Base-by-base conservation (phyloP, 805 yeast species). In the Peterozyma xylosa region DNA sequence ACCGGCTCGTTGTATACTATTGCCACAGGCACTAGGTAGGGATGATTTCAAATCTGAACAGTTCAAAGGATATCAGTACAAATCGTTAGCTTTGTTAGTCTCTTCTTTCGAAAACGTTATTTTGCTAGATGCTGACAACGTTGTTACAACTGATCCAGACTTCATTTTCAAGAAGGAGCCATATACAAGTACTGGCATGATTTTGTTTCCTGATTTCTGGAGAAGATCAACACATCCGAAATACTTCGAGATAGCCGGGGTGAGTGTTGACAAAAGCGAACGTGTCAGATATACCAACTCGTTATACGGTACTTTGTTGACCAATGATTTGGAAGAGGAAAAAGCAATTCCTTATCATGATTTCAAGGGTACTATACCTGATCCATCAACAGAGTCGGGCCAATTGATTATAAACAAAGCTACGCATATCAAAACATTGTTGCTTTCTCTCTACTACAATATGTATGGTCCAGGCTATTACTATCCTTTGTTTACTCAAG, bases 161-260 rank as follows among this genome's bases (percentile, higher is more conserved):
- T 82, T 87, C 55, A 59, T 81, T 18, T 74, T 80, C 46, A 60
- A 60, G 2, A 64, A 73, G 0, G 58, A 65, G 5, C 64, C 76
- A n/a, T 79, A 62, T 59, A 54, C 61, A 32, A 56, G 65, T 9
- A 58, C 62, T 15, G 73, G 76, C 46, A 62, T 77, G 58, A 62
- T 80, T 21, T 59, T 79, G 21, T 87, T 95, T 91, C 95, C 95
- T 1, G 96, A 87, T 61, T 87, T 80, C 59, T 87, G 96, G 96
- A 76, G 82, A 59, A 72, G 96, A 50, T 79, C 90, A 6, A 85
- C 90, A 1, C 76, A 86, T 1, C 95, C 96, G 5, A 64, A 65
- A 34, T 82, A 74, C 53, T 87, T 83, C 60, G 74, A 76, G 30
- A 78, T 87, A 50, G 86, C 86, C 0, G 85, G 78, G 2, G 65